Conservation (phyloP, 2,329 filamentous ascomycete genomes). For the Fusarium secorum region DNA sequence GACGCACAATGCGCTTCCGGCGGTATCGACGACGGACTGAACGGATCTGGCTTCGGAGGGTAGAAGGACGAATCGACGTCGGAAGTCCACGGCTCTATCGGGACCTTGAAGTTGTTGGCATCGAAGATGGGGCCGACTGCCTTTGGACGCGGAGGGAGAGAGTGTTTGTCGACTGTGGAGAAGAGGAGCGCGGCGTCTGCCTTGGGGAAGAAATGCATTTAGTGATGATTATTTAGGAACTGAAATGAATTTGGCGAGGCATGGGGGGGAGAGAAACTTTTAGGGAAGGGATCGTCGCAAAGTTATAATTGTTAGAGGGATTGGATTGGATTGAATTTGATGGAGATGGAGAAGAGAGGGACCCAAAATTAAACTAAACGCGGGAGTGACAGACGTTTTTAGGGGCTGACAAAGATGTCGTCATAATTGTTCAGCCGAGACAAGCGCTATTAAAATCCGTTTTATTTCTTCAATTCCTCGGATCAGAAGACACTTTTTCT, state of each 20-base stretch:
- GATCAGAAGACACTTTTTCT: no score
- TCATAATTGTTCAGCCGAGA: not conserved
- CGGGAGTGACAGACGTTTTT: not conserved
- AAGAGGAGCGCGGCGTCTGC: constrained; percentile 40
- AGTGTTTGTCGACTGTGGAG: constrained; percentile 19
- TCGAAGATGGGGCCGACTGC: constrained; percentile 35
- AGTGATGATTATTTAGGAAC: not conserved
- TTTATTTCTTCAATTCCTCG: not conserved
- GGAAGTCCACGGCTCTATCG: constrained; percentile 22
- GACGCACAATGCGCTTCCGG: not conserved
- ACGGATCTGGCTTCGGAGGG: constrained; percentile 9
- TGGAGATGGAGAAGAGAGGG: not conserved
- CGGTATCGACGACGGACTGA: constrained; percentile 21
- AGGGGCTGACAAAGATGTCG: not conserved
- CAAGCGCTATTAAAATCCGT: not conserved
- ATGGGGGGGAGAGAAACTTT: not conserved
- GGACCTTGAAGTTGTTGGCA: constrained; percentile 10
- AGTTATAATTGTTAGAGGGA: not conserved
- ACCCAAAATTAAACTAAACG: not conserved
- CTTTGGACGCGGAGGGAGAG: constrained; percentile 20
- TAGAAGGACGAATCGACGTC: constrained; percentile 4
- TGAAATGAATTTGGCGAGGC: not conserved
- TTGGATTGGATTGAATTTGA: not conserved
- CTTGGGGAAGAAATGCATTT: constrained; percentile 40
- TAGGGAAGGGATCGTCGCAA: not conserved